These are phyloP conservation scores for Lactifluus pinguis DNA, from an alignment of 768 basidiomycete species.

Conservation along the genomic window DNA sequence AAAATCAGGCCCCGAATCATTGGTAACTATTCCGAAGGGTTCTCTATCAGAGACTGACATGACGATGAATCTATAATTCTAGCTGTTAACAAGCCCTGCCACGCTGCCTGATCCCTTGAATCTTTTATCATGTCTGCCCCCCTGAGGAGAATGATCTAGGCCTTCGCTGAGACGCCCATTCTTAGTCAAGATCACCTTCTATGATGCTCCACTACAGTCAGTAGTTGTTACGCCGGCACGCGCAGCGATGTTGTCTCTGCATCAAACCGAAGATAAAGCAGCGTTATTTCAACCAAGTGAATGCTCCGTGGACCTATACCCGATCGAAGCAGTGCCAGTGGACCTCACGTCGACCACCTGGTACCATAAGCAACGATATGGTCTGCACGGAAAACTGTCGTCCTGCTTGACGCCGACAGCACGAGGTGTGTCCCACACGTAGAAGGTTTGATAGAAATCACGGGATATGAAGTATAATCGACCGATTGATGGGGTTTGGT, in stretches of 20 bases:
- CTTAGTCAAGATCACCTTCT: background rate
- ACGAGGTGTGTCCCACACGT: background rate
- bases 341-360: background rate
- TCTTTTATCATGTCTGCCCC: no score
- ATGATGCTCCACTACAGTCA: background rate
- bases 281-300: no score
- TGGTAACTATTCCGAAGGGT: no score
- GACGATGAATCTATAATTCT: no score
- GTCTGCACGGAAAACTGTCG: background rate
- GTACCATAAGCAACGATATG: background rate
- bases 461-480: background rate
- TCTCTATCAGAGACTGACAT: no score
- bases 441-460: background rate
- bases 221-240: background rate
- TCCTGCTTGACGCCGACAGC: background rate
- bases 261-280: background rate
- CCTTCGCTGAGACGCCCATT: background rate
- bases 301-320: no score
- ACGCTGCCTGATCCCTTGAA: background rate
- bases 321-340: background rate
- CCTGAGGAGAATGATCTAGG: background rate
- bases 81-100: no score
- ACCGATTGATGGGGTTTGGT: background rate
- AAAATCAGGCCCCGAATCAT: no score
- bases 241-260: background rate